Evolutionary conservation across 257 asterid genomes (phyloP), one percentile per base, ranked within the genome.

Genomic region (Hygrophila difformis): DNA sequence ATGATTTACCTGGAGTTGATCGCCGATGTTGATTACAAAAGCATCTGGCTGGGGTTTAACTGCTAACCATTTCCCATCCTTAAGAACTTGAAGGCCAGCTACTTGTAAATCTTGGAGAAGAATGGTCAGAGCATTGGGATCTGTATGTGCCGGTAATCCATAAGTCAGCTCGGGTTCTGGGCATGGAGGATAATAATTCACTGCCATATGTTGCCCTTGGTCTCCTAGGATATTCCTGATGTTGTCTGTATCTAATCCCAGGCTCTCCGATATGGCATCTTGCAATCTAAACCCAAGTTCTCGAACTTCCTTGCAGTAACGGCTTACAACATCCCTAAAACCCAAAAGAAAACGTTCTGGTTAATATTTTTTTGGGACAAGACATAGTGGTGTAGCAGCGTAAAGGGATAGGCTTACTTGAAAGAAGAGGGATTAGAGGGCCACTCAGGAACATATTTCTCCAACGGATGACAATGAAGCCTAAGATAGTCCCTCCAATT

Each of bases 171-270:
- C 87, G 0, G 97, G 97, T 61, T 84, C 56, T 0, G 97, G 97
- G 50, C 97, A 88, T 1, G 93, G 77, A 0, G 97, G 97, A 55
- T 88, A 88, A 29, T 69, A 84, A 56, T 88, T 88, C 36, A 84
- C 22, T 12, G 97, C 95, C 95, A 88, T 84, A 39, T 88, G 97
- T 41, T 88, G 97, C 8, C 95, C 95, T 57, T 81, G 97, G 16
- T 79, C 89, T 15, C 97, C 95, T 42, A 84, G 15, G 8, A 63
- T 69, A 6, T 60, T 49, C 69, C 58, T 75, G 1, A 75, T 18
- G 26, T 16, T 45, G 24, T 64, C 78, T 35, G 46, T 58, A 4
- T 55, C 64, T 14, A 75, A 61, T 23, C 78, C 78, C 2, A 75
- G 47, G 61, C 82, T 71, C 68, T 61, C 63, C 6, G 82, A 64